Evolutionary conservation across 2,329 filamentous ascomycete species (phyloP).

Genomic region (Cladosporium halotolerans): DNA sequence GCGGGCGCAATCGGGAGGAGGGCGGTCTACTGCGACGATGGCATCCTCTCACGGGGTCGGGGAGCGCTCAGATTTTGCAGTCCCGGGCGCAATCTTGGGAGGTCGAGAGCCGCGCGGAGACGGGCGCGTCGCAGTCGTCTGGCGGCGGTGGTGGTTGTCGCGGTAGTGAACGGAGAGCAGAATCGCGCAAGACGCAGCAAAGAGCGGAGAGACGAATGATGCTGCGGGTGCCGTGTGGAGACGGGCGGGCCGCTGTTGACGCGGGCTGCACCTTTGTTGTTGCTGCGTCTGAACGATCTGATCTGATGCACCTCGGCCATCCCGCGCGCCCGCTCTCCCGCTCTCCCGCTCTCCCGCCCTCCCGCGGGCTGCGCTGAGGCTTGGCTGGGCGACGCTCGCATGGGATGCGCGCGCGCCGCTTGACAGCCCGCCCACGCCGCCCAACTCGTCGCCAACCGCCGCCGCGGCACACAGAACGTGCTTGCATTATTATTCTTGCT

Average conservation of each 20-base stretch:
- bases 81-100: too few species aligned
- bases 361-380: too few species aligned
- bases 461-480: too few species aligned
- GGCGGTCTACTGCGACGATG: conserved; percentile 5
- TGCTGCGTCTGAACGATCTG: neutral
- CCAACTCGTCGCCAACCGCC: too few species aligned
- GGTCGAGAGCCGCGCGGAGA: conserved; percentile 8
- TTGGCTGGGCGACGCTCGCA: too few species aligned
- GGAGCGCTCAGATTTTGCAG: too few species aligned
- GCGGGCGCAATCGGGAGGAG: conserved; percentile 4
- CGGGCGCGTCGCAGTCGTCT: conserved; percentile 5
- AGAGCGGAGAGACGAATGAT: neutral
- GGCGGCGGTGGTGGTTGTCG: neutral
- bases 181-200: neutral
- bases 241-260: neutral
- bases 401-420: too few species aligned
- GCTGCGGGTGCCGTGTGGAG: neutral
- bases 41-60: neutral
- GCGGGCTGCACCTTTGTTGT: neutral
- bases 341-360: too few species aligned
- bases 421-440: too few species aligned
- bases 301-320: too few species aligned
- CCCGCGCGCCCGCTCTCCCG: too few species aligned
- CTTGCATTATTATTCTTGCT: too few species aligned
- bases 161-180: conserved; percentile 1